Conservation (phyloP, 2,329 filamentous ascomycete genomes). For the Pyricularia sp. region DNA sequence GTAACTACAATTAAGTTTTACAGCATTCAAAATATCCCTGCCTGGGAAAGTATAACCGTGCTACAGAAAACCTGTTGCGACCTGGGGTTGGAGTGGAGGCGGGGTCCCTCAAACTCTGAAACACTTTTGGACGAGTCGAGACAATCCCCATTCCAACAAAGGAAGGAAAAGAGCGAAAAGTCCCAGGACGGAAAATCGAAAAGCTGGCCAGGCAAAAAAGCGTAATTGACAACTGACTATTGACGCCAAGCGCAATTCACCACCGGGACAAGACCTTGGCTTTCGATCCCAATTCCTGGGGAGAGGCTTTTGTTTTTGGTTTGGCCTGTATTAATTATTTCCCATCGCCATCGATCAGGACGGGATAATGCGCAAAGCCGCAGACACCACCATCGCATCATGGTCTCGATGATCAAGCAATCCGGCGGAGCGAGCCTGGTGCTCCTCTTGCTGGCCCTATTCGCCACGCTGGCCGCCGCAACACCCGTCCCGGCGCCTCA, state of each 20-base stretch:
- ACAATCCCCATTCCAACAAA: neutral
- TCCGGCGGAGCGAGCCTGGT: neutral
- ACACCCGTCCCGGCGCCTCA: neutral
- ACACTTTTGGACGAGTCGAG: neutral
- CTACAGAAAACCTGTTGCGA: neutral
- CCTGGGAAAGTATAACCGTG: neutral
- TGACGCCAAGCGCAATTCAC: neutral
- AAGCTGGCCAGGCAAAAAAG: neutral
- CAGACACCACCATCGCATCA: neutral
- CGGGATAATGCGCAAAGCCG: too few relatives aligned
- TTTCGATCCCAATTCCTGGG: neutral
- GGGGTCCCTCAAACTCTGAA: neutral
- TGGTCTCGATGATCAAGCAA: neutral
- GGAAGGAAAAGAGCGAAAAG: neutral
- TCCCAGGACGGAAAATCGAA: neutral
- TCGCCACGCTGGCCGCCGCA: neutral
- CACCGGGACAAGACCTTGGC: neutral
- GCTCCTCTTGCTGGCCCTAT: neutral
- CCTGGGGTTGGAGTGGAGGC: neutral
- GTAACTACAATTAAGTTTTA: too few relatives aligned
- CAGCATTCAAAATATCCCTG: neutral
- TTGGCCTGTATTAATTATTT: too few relatives aligned
- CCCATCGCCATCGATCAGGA: neutral
- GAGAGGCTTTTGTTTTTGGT: neutral
- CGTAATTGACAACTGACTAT: neutral